Base-by-base conservation (phyloP, 805 yeast species). In the Myxozyma nipponensis region DNA sequence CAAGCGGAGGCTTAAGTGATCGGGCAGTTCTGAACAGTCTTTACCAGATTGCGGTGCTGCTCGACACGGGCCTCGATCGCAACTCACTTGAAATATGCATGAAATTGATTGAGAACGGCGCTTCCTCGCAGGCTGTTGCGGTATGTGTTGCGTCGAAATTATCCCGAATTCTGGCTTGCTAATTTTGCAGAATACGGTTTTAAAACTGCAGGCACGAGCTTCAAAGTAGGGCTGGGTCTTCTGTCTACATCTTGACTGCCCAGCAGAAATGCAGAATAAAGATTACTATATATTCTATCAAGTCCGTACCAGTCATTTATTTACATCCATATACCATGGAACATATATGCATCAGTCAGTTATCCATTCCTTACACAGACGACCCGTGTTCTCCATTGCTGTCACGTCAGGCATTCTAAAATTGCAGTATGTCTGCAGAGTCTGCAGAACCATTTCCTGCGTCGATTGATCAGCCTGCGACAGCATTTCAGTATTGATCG, bases 101-200 rank as follows among this genome's bases (percentile, higher is more conserved):
- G 40, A 55, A 52, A 22, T 61, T 64, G 36, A 55, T 61, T 18
- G 63, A 61, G 6, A 58, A 60, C n/a, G 72, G 72, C 2, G 67
- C 67, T 3, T 54, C 50, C 32, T 70, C 71, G 1, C 62, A 62
- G 22, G 58, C 62, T 1, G 47, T 69, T 17, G 67, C 64, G 19
- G 61, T 61, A 52, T 44, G 65, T 19, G 28, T 13, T 3, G 19
- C n/a, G n/a, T n/a, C n/a, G n/a, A n/a, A n/a, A 13, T 35, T 18
- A 13, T 18, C 15, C 15, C 19, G 6, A 13, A 35, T 35, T 35
- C 6, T 35, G 17, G 6, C 6, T n/a, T 17, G 6, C 38, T 35
- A 17, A 35, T n/a, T 13, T 13, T 13, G 6, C 15, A 35, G 38
- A 35, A 35, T 18, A n/a, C 38, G 17, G 15, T 35, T 18, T n/a